Conservation (phyloP, 768 basidiomycete genomes). For the Coprinopsis marcescibilis region DNA sequence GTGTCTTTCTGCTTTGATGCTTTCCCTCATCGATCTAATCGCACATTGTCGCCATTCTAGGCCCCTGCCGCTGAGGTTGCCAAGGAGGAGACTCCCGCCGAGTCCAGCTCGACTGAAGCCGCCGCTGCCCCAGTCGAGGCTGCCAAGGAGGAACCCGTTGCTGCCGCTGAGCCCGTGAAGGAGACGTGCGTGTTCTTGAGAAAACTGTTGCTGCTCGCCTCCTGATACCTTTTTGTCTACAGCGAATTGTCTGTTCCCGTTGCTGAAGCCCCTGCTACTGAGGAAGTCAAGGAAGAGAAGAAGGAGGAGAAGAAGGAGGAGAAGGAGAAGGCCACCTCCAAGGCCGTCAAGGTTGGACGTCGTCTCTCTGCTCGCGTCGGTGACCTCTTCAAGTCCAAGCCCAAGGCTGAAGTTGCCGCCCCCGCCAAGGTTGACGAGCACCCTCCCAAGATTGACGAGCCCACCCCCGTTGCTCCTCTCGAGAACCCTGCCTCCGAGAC, state of each 20-base stretch:
- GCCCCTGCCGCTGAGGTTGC: conserved; percentile 36
- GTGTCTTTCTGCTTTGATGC: conserved; percentile 12
- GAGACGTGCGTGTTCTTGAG: conserved; percentile 51
- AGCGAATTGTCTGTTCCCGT: conserved; percentile 32
- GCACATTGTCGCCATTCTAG: conserved; percentile 12
- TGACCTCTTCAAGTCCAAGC: conserved; percentile 76
- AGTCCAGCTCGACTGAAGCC: conserved; percentile 45
- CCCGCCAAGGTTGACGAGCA: conserved; percentile 85
- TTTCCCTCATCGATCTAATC: conserved; percentile 1
- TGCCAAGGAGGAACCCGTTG: conserved; percentile 37
- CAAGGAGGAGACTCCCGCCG: conserved; percentile 36
- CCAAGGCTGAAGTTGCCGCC: conserved; percentile 55
- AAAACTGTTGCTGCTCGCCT: background rate
- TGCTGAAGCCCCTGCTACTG: conserved; percentile 32
- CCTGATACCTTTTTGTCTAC: conserved; percentile 1
- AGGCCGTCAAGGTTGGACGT: conserved; percentile 64
- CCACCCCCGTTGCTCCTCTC: conserved; percentile 74
- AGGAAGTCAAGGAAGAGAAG: conserved; percentile 51
- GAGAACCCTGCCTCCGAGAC: conserved; percentile 58
- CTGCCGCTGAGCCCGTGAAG: conserved; percentile 55
- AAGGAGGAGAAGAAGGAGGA: conserved; percentile 41
- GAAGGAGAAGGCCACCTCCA: conserved; percentile 41
- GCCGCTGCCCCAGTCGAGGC: conserved; percentile 34
- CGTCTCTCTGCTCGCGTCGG: conserved; percentile 80
- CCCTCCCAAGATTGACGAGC: conserved; percentile 85